Base-by-base conservation (phyloP, 2,329 filamentous ascomycete species). In the Fusarium brachygibbosum region DNA sequence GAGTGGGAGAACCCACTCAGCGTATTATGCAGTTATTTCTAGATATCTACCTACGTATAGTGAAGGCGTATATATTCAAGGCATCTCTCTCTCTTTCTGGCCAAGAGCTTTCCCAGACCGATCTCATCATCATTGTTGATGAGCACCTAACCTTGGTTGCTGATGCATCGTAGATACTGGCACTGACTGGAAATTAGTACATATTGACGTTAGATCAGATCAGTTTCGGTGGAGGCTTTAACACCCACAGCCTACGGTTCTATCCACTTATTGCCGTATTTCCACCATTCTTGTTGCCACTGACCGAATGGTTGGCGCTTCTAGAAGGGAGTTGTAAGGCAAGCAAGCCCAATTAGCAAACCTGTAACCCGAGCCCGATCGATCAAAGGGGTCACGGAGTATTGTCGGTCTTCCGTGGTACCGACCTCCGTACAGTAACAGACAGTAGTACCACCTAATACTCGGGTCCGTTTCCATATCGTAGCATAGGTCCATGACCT, bases 271-370 rank as follows among this genome's bases (percentile, higher is more conserved):
- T 57, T 67, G 51, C 58, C 62, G 53, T 64, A 58, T 32, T 65
- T 58, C 58, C 60, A 63, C 58, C 49, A 14, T 16, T 57, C n/a
- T 34, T 63, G 25, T 63, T 48, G 48, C 65, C 60, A 69, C 66
- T 66, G 50, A 51, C 46, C 48, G 61, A 66, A 48, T 21, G 40
- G 25, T 50, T 66, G 29, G 35, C 56, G 52, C 35, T 67, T 67
- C 63, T 63, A 67, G 63, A 68, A 69, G 46, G 41, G 31, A 12
- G 21, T 9, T 28, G 35, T 55, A 62, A 62, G 48, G 46, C 55
- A 37, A 63, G 46, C 55, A 37, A 63, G 45, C 35, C 46, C 21
- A 42, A 54, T 61, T 25, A 42, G 34, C 34, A 29, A 32, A 28
- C 48, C 14, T 50, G 48, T n/a, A 50, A 25, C 23, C 32, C 32